Conservation (phyloP, 2,329 filamentous ascomycete species). For the Falciphora oryzae region DNA sequence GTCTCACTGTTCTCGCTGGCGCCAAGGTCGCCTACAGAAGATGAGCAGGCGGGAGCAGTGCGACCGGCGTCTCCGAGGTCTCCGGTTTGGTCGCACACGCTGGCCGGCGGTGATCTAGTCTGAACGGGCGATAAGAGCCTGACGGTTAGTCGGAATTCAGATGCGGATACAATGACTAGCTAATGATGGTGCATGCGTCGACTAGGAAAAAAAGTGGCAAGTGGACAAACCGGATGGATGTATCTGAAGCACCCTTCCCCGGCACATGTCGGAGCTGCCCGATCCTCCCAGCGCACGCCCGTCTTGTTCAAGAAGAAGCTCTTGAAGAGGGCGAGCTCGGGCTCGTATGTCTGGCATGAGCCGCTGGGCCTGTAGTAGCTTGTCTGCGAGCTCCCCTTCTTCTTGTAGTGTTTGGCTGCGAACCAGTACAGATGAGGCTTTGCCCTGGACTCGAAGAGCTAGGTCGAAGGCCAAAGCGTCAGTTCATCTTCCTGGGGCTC, state of each 20-base stretch:
- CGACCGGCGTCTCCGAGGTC: too few species aligned
- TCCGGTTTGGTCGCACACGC: too few species aligned
- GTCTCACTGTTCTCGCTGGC: too few species aligned
- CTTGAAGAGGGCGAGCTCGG: slow-evolving; percentile 46
- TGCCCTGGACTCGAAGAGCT: slow-evolving; percentile 64
- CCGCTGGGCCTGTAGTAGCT: slow-evolving; percentile 33
- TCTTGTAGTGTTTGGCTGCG: slow-evolving; percentile 44
- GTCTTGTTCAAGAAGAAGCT: slow-evolving; percentile 54
- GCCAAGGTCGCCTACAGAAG: too few species aligned
- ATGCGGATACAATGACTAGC: too few species aligned
- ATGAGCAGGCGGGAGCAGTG: too few species aligned
- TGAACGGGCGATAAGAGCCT: too few species aligned
- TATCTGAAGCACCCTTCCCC: slow-evolving; percentile 35
- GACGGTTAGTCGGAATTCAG: too few species aligned
- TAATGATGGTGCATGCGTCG: too few species aligned
- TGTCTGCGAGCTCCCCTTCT: slow-evolving; percentile 30
- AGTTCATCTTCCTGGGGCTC: not conserved
- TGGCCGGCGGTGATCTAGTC: too few species aligned
- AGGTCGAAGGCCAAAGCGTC: not conserved
- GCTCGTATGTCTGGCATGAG: slow-evolving; percentile 31
- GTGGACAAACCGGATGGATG: slow-evolving; percentile 37
- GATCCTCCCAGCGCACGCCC: slow-evolving; percentile 53
- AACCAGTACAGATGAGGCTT: slow-evolving; percentile 56
- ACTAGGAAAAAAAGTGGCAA: too few species aligned
- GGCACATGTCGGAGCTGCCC: slow-evolving; percentile 26